A percentile compares a stretch with the other conserved stretches of the same genome.
Evolutionary conservation across 2,329 filamentous ascomycete genomes (phyloP).

Genomic region (Aspergillus clavatus): DNA sequence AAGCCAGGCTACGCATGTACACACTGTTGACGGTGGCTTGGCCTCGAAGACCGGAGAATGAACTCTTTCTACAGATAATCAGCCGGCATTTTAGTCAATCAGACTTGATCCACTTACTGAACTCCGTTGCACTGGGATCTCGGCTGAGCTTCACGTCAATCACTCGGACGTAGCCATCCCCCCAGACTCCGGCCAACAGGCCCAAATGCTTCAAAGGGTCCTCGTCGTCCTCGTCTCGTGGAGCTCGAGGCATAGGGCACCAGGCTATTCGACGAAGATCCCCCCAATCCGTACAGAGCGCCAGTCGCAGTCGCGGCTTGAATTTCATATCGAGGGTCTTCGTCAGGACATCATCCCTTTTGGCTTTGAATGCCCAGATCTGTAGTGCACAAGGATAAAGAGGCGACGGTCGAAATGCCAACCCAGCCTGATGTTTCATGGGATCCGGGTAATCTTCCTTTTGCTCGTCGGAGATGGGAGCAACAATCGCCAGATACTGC

Average conservation of each 20-base stretch:
- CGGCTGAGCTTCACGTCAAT: constrained; percentile 45
- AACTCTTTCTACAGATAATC: constrained; percentile 35
- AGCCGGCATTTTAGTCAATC: constrained; percentile 1
- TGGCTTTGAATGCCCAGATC: constrained; percentile 53
- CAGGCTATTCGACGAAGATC: constrained; percentile 52
- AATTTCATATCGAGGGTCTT: constrained; percentile 41
- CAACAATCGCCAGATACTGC: constrained; percentile 54
- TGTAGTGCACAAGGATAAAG: constrained; percentile 51
- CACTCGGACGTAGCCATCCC: constrained; percentile 54
- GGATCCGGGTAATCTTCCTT: constrained; percentile 26
- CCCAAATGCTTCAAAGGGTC: constrained; percentile 39
- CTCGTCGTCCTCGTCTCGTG: constrained; percentile 27
- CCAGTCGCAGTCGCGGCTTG: constrained; percentile 45
- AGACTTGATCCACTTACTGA: constrained; percentile 21
- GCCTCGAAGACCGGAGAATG: constrained; percentile 48
- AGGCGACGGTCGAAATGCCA: constrained; percentile 49
- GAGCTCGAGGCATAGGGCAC: constrained; percentile 46
- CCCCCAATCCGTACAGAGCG: constrained; percentile 56
- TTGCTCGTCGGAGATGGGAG: constrained; percentile 36
- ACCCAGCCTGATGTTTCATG: constrained; percentile 33
- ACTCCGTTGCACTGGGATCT: constrained; percentile 27
- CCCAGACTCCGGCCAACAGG: constrained; percentile 53
- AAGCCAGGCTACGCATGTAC: constrained; percentile 54
- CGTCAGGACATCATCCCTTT: constrained; percentile 23
- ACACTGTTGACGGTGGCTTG: constrained; percentile 49